A percentile compares a stretch with the other conserved stretches of the same genome.
Conservation (phyloP, 768 basidiomycete genomes). For the Aureoboletus auriporus region DNA sequence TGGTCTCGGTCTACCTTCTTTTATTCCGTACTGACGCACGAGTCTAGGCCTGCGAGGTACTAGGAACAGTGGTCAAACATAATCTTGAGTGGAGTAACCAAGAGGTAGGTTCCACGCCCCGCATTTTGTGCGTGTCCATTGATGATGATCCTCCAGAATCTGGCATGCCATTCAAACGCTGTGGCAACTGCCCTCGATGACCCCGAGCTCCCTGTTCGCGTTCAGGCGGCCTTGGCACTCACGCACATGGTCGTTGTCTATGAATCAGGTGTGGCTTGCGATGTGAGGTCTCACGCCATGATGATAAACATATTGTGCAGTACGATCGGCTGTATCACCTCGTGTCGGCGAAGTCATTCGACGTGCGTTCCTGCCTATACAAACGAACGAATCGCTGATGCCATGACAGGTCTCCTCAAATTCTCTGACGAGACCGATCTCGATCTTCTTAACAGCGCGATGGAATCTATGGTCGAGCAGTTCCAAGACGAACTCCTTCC, state of each 20-base stretch:
- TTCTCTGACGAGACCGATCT: slow-evolving; percentile 90
- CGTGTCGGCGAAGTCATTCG: slow-evolving; percentile 86
- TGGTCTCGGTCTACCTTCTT: neutral
- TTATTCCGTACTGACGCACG: neutral
- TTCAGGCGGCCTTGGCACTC: slow-evolving; percentile 77
- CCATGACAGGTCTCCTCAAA: slow-evolving; percentile 68
- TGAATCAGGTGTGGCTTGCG: slow-evolving; percentile 48
- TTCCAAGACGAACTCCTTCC: slow-evolving; percentile 84
- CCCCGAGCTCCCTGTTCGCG: slow-evolving; percentile 74
- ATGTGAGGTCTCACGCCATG: neutral
- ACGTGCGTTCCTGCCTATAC: slow-evolving; percentile 40
- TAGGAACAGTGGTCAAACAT: slow-evolving; percentile 68
- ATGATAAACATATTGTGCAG: slow-evolving; percentile 32
- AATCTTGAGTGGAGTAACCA: slow-evolving; percentile 63
- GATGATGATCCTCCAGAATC: slow-evolving; percentile 41
- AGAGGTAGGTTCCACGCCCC: slow-evolving; percentile 40
- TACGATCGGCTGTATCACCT: slow-evolving; percentile 64
- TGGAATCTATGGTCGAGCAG: slow-evolving; percentile 83
- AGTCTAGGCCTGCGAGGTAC: slow-evolving; percentile 70
- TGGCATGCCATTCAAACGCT: slow-evolving; percentile 61
- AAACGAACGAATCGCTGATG: slow-evolving; percentile 1
- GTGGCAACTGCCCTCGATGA: slow-evolving; percentile 72
- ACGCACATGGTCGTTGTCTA: slow-evolving; percentile 69
- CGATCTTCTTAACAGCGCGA: slow-evolving; percentile 75
- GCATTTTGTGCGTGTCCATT: neutral